Conservation (phyloP, 2,329 filamentous ascomycete species). For the Pleurostoma richardsiae region DNA sequence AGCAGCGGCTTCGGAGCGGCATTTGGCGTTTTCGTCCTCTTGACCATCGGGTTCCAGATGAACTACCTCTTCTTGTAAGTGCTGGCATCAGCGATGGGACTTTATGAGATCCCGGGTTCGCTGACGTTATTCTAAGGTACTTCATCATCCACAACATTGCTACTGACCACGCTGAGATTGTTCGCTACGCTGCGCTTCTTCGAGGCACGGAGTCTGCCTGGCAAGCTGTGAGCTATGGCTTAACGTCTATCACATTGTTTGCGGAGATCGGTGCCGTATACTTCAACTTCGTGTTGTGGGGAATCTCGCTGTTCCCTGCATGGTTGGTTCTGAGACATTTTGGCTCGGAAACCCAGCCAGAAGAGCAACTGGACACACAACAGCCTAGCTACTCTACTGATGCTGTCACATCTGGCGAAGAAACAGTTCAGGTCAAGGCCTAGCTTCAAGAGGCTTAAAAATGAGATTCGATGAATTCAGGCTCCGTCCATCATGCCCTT, state of each 20-base stretch:
- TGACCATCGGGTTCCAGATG: constrained; percentile 63
- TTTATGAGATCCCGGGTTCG: background rate
- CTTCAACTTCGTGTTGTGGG: constrained; percentile 68
- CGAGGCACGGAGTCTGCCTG: constrained; percentile 68
- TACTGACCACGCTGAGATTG: constrained; percentile 54
- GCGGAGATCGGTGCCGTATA: constrained; percentile 63
- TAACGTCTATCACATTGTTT: constrained; percentile 57
- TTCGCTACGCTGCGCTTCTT: constrained; percentile 63
- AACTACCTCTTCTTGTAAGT: constrained; percentile 67
- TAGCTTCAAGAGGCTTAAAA: too few relatives aligned
- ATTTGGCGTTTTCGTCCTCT: constrained; percentile 64
- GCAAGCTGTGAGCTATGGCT: constrained; percentile 68
- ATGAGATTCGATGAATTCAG: too few relatives aligned
- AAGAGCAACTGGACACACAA: background rate
- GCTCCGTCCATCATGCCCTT: too few relatives aligned
- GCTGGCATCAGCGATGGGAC: background rate
- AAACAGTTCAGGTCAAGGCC: too few relatives aligned
- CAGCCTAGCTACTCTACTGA: too few relatives aligned
- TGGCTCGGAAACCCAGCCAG: background rate
- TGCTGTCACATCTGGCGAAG: too few relatives aligned
- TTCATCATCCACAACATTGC: constrained; percentile 67
- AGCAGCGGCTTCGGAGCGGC: constrained; percentile 58
- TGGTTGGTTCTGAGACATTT: constrained; percentile 49
- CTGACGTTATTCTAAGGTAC: constrained; percentile 38
- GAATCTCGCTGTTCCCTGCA: constrained; percentile 54